Conservation (phyloP, 2,329 filamentous ascomycete genomes). For the Alternaria sp. region DNA sequence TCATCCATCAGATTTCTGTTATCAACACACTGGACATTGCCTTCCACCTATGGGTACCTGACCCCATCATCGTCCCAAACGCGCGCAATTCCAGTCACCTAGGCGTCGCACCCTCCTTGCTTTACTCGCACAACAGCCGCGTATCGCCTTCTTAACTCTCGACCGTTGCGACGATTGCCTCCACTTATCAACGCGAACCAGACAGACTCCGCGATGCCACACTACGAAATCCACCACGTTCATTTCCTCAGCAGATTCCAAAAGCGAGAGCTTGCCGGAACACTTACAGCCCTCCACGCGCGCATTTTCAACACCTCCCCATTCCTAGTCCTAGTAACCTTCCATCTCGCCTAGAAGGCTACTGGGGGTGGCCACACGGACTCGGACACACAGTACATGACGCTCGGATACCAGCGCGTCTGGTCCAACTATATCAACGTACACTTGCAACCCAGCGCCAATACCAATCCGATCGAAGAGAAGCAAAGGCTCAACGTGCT, state of each 20-base stretch:
- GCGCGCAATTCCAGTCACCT: neutral
- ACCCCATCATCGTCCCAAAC: neutral
- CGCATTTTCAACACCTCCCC: neutral
- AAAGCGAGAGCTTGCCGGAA: neutral
- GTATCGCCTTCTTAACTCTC: neutral
- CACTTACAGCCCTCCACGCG: neutral
- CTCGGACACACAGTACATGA: neutral
- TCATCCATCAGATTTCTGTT: neutral
- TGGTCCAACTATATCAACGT: conserved; percentile 30
- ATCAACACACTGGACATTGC: neutral
- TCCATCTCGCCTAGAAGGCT: neutral
- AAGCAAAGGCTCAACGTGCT: conserved; percentile 14
- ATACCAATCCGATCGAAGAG: conserved; percentile 7
- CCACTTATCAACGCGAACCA: neutral
- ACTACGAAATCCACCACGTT: neutral
- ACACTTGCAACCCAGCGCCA: conserved; percentile 26
- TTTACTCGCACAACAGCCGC: neutral
- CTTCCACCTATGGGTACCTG: neutral
- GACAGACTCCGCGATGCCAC: neutral
- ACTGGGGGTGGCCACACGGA: neutral
- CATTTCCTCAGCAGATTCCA: neutral
- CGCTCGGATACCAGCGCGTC: neutral
- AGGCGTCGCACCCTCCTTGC: neutral
- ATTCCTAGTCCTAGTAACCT: neutral
- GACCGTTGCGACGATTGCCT: neutral